These are phyloP conservation scores for Camelina laxa DNA, from an alignment of 345 rosid species.

Conservation along the genomic window DNA sequence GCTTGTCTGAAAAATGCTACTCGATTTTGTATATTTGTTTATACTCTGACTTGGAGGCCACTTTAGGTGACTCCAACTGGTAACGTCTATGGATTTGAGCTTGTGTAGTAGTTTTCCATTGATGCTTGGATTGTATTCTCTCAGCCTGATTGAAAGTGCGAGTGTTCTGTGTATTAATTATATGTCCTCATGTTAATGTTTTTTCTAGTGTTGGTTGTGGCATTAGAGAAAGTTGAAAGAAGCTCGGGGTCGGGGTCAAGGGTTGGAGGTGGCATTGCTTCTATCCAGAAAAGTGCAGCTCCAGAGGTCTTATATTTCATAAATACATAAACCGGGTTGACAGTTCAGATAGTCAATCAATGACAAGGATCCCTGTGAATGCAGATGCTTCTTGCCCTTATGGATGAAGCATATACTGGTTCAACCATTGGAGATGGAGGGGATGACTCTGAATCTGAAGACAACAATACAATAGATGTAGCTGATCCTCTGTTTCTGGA, in stretches of 20 bases:
- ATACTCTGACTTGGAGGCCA: not conserved
- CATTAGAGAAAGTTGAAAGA: slow-evolving; percentile 88
- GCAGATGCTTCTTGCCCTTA: slow-evolving; percentile 96
- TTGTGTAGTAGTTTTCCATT: slow-evolving; percentile 1
- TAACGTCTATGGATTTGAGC: slow-evolving; percentile 3
- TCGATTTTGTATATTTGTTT: not conserved
- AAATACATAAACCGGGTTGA: slow-evolving; percentile 24
- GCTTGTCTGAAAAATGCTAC: slow-evolving; percentile 7
- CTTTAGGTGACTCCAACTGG: slow-evolving; percentile 4
- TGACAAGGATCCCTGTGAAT: slow-evolving; percentile 31
- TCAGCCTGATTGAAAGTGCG: slow-evolving; percentile 1
- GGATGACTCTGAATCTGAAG: slow-evolving; percentile 94
- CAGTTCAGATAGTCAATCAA: slow-evolving; percentile 12
- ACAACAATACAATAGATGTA: slow-evolving; percentile 70
- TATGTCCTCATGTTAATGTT: slow-evolving; percentile 20
- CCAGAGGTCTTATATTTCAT: slow-evolving; percentile 69
- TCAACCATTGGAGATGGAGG: slow-evolving; percentile 92
- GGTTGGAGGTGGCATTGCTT: slow-evolving; percentile 89
- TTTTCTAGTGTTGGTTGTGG: slow-evolving; percentile 78
- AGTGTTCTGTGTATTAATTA: slow-evolving; percentile 20
- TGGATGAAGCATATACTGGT: slow-evolving; percentile 99
- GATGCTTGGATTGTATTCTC: slow-evolving; percentile 9
- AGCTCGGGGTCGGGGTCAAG: slow-evolving; percentile 74
- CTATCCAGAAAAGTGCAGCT: slow-evolving; percentile 93
- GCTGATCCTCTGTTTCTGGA: slow-evolving; percentile 95